Conservation (phyloP, 176 grass and related monocot genomes). For the Lolium rigidum region DNA sequence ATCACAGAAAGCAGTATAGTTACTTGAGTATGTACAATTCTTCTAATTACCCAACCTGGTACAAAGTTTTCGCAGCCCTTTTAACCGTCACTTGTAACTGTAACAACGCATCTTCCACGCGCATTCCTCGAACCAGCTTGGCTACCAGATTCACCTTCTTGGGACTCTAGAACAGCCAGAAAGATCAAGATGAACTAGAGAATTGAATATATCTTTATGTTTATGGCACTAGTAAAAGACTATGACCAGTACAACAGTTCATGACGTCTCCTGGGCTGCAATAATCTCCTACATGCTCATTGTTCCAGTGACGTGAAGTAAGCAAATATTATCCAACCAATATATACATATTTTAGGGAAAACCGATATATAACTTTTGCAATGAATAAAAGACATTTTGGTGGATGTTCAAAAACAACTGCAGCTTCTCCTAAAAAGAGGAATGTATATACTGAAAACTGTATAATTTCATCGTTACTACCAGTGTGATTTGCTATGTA, state of each 20-base stretch:
- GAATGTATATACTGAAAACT: neutral
- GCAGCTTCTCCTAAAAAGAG: neutral
- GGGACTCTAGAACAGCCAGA: constrained; percentile 72
- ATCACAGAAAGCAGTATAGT: neutral
- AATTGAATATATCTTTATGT: neutral
- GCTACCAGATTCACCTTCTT: constrained; percentile 97
- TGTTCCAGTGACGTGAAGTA: neutral
- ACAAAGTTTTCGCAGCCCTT: constrained; percentile 84
- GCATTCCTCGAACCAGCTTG: constrained; percentile 83
- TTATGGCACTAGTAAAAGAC: neutral
- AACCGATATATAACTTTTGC: neutral
- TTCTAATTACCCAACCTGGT: constrained; percentile 57
- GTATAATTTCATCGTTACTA: neutral
- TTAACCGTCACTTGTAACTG: constrained; percentile 96
- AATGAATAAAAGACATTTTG: neutral
- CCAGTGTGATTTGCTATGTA: neutral
- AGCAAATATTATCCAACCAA: neutral
- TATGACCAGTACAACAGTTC: neutral
- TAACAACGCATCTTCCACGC: constrained; percentile 85
- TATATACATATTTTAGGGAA: too few relatives aligned
- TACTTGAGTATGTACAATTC: neutral
- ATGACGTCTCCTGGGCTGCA: neutral
- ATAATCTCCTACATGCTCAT: neutral
- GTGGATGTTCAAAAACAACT: neutral
- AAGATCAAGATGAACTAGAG: neutral